Conservation (phyloP, 140 eudicot species). For the Oenanthe javanica region DNA sequence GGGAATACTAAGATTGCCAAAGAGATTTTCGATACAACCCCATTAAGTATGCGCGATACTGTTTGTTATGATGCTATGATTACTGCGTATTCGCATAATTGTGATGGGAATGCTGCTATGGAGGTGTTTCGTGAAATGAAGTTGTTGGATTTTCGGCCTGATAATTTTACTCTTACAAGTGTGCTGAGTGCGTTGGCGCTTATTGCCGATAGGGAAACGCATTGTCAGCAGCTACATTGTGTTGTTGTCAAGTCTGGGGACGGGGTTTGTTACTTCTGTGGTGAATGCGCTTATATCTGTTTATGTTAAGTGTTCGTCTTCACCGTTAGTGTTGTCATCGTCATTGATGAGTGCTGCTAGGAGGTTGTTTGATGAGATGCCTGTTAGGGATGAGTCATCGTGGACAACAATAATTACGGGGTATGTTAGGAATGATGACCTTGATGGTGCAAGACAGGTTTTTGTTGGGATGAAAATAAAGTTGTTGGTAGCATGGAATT, state of each 20-base stretch:
- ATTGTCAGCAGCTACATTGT: slow-evolving; percentile 61
- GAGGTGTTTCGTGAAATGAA: slow-evolving; percentile 42
- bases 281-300: slow-evolving; percentile 50
- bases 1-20: slow-evolving; percentile 40
- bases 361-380: slow-evolving; percentile 49
- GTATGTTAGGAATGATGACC: slow-evolving; percentile 55
- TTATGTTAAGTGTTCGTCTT: slow-evolving; percentile 56
- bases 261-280: slow-evolving; percentile 37
- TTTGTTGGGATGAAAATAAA: slow-evolving; percentile 41
- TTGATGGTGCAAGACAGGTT: slow-evolving; percentile 42
- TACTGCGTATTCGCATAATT: slow-evolving; percentile 40
- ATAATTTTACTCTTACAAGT: slow-evolving; percentile 40
- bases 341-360: slow-evolving; percentile 42
- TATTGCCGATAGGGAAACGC: slow-evolving; percentile 42
- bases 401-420: slow-evolving; percentile 75
- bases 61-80: slow-evolving; percentile 63
- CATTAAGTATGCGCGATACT: slow-evolving; percentile 37
- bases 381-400: slow-evolving; percentile 40
- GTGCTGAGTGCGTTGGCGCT: slow-evolving; percentile 39
- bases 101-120: slow-evolving; percentile 50
- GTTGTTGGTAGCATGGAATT: slow-evolving; percentile 62
- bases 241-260: slow-evolving; percentile 51
- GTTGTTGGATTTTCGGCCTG: slow-evolving; percentile 32
- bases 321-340: slow-evolving; percentile 27
- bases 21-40: slow-evolving; percentile 38